Percentiles rank a stretch among this genome's conserved stretches.
Evolutionary conservation across 176 grass and related monocot species (phyloP).

Genomic region (Rhynchospora pubera): DNA sequence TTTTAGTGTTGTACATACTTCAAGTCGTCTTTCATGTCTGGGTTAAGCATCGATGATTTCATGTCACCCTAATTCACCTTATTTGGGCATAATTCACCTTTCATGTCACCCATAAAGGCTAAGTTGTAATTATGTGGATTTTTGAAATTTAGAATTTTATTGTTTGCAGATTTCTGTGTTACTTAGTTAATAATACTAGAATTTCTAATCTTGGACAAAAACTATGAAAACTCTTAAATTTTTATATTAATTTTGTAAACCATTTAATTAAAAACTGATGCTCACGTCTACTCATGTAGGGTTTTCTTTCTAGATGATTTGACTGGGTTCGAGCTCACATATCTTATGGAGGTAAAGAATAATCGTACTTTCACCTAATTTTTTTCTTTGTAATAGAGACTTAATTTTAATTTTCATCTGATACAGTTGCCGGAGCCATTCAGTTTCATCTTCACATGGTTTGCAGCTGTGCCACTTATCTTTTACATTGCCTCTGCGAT

Average conservation of each 20-base stretch:
- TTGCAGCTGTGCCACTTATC: constrained; percentile 81
- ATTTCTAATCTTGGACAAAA: neutral
- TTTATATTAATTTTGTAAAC: neutral
- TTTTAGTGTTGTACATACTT: neutral
- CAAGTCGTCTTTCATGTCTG: constrained; percentile 13
- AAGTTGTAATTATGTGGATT: neutral
- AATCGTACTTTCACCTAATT: constrained; percentile 12
- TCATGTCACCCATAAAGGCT: neutral
- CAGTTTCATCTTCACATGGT: constrained; percentile 98
- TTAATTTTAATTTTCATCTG: constrained; percentile 13
- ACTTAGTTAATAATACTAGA: neutral
- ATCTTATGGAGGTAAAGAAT: constrained; percentile 67
- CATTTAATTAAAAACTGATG: neutral
- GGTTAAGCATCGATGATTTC: neutral
- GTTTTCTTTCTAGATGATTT: constrained; percentile 95
- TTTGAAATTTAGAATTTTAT: neutral
- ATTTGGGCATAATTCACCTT: neutral
- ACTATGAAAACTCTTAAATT: neutral
- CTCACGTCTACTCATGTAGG: constrained; percentile 25
- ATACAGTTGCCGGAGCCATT: constrained; percentile 90
- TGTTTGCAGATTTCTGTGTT: neutral
- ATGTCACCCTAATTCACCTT: neutral
- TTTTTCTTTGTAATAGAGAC: constrained; percentile 10
- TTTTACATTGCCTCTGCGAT: constrained; percentile 61
- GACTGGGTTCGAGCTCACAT: constrained; percentile 94